A percentile compares a stretch with the other conserved stretches of the same genome.
These are phyloP conservation scores for Termitomyces sp. DNA, from an alignment of 768 basidiomycete genomes.

Conservation along the genomic window DNA sequence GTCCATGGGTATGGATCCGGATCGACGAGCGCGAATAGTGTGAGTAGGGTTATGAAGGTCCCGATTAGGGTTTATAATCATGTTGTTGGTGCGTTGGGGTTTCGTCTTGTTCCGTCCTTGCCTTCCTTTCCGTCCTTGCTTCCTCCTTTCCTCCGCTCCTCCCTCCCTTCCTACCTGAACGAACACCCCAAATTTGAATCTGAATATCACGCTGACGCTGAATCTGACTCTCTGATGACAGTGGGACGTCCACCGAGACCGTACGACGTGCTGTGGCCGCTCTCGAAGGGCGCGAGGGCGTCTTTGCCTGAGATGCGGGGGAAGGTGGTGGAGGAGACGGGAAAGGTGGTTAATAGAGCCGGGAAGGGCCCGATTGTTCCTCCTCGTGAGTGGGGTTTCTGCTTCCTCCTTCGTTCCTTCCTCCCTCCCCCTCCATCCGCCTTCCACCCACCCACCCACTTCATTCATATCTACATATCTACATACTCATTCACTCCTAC, in stretches of 20 bases:
- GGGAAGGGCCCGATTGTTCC: conserved; percentile 19
- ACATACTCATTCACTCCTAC: no score
- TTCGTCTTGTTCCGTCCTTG: no score
- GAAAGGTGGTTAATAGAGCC: conserved; percentile 15
- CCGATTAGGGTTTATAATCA: conserved; percentile 91
- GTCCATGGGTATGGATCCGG: conserved; percentile 29
- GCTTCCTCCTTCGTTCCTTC: background rate
- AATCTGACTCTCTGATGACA: conserved; percentile 19
- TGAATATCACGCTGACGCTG: no score
- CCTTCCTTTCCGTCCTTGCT: no score
- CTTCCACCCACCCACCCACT: no score
- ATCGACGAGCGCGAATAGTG: conserved; percentile 34
- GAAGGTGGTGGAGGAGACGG: conserved; percentile 36
- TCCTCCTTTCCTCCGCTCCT: no score
- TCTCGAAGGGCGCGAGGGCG: conserved; percentile 39
- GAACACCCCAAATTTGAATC: no score
- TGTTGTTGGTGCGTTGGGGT: conserved; percentile 68
- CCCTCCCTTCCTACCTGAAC: no score
- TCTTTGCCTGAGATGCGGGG: conserved; percentile 34
- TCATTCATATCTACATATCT: no score
- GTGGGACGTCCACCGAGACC: conserved; percentile 56
- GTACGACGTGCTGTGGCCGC: conserved; percentile 86
- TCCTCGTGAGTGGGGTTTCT: conserved; percentile 19
- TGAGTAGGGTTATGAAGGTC: conserved; percentile 83
- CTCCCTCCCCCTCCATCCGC: background rate